phyloP scores from a whole-genome alignment of 1,284 basidiomycete species.

The Entoloma clypeatum region DNA sequence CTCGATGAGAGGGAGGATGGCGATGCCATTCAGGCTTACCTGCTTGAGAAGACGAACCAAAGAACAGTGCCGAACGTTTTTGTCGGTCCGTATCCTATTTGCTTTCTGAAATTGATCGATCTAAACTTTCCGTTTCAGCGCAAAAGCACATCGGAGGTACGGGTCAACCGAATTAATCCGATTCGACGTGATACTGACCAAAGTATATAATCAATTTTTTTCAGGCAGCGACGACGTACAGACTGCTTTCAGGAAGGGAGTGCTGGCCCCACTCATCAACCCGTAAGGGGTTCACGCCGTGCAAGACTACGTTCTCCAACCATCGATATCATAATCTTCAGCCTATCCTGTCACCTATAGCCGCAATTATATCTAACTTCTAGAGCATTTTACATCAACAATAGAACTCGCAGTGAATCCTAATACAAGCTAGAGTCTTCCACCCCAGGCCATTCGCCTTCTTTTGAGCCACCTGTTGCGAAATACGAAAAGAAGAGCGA shows the following conservation, averaged over 20 bases:
- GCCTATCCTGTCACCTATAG: not conserved
- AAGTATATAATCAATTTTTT: constrained; percentile 1
- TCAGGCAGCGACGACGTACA: constrained; percentile 42
- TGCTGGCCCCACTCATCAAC: constrained; percentile 31
- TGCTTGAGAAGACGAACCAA: constrained; percentile 55
- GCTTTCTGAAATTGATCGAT: not conserved
- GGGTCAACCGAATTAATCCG: constrained; percentile 1
- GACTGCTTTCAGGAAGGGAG: constrained; percentile 31
- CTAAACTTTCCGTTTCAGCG: constrained; percentile 32
- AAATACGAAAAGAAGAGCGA: no score
- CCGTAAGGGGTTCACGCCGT: constrained; percentile 13
- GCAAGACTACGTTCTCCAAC: constrained; percentile 1
- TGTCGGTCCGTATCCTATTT: constrained; percentile 46
- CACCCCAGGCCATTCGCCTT: no score
- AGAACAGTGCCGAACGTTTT: constrained; percentile 68
- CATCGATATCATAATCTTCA: not conserved
- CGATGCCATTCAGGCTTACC: constrained; percentile 55
- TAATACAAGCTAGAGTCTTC: no score
- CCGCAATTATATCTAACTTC: no score
- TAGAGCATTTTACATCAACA: no score
- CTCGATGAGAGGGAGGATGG: constrained; percentile 49
- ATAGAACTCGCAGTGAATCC: no score
- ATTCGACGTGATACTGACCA: no score
- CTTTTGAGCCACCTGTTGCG: no score
- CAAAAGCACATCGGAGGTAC: constrained; percentile 56